Base-by-base conservation (phyloP, 305 asterid genomes). In the Solanum hybrid region DNA sequence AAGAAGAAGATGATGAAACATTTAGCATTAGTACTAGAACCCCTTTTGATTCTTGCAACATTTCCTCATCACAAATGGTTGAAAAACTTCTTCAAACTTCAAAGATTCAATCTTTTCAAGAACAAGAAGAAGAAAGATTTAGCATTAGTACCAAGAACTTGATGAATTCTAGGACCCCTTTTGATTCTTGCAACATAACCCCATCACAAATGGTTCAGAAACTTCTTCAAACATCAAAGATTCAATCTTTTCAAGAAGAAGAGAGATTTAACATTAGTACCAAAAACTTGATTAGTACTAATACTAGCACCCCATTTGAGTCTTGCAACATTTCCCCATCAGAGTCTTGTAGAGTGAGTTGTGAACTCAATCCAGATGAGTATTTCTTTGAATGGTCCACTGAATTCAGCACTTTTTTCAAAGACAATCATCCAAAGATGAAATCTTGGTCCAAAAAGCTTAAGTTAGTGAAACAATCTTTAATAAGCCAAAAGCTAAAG, bases 321-420 rank as follows among this genome's bases (percentile, higher is more conserved):
- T 94, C 98, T 0, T 91, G 95, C 93, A 94, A 91, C 88, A 91
- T 92, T 32, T 93, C 98, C 7, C 98, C 99, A 19, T 91, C 98
- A 4, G 98, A 96, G 40, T 96, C 99, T 7, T 93, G 98, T 92
- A 86, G 96, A 60, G 95, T 90, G 8, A 96, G 99, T 90, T 93
- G 94, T 80, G 99, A 97, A 32, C 94, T 93, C 26, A 93, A 92
- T 88, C 94, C 96, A 1, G 94, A 94, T 73, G 96, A 96, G 42
- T 91, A 90, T 86, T 95, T 93, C 94, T 94, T 95, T 37, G 95
- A 94, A 85, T 95, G 98, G 99, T 95, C 98, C 1, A 91, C 92
- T 71, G 97, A 96, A 13, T 88, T 95, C 27, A 93, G 90, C 87
- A 89, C 91, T 51, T 94, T 94, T 90, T 88, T 91, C 87, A 75